A percentile compares a stretch with the other conserved stretches of the same genome.
Conservation (phyloP, 2,329 filamentous ascomycete genomes). For the Hymenoscyphus albidus region DNA sequence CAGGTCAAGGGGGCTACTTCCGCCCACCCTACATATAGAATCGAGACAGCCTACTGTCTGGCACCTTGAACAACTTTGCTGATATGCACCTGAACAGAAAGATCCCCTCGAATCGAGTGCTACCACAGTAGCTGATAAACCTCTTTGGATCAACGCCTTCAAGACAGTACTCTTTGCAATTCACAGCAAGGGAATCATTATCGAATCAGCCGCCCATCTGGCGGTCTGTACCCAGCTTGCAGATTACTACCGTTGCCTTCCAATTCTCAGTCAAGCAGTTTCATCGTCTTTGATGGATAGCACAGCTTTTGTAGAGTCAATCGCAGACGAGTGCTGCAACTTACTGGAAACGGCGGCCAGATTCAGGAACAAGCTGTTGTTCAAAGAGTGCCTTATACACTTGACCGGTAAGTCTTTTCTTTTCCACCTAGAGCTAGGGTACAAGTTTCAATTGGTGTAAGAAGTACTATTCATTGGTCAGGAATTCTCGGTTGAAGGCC, state of each 20-base stretch:
- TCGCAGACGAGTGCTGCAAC: not conserved
- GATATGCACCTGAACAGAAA: not conserved
- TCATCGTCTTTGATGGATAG: not conserved
- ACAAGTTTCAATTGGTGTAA: not conserved
- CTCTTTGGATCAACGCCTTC: not conserved
- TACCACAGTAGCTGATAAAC: not conserved
- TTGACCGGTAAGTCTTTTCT: not conserved
- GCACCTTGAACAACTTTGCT: not conserved
- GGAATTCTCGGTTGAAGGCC: no score
- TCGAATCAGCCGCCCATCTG: not conserved
- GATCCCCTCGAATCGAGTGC: not conserved
- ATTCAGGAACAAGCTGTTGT: not conserved
- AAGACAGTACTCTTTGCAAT: not conserved
- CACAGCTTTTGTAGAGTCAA: not conserved
- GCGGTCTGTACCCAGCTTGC: not conserved
- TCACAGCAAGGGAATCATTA: not conserved
- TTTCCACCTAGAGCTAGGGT: not conserved
- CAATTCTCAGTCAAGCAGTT: not conserved
- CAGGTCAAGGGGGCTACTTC: no score
- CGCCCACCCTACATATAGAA: no score
- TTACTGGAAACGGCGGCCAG: not conserved
- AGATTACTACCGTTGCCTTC: conserved; percentile 12
- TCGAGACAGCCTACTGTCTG: no score
- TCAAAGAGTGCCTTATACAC: conserved; percentile 7
- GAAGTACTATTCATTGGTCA: no score